phyloP scores from a whole-genome alignment of 257 asterid species.

The Coffea canephora region DNA sequence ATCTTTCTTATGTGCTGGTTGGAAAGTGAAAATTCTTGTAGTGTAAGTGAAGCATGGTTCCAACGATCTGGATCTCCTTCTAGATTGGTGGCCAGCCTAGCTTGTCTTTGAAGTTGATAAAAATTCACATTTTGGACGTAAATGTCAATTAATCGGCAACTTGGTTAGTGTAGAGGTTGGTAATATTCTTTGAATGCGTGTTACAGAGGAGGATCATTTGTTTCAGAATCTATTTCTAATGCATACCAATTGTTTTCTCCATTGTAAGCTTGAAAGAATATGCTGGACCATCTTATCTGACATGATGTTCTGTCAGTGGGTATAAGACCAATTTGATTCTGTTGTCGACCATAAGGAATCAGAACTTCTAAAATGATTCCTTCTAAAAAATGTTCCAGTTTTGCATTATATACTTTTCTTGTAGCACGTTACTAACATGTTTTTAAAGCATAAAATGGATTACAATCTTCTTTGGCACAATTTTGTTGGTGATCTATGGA shows the following conservation, averaged over 20 bases:
- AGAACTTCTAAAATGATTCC: neutral
- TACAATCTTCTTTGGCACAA: neutral
- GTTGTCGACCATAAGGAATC: neutral
- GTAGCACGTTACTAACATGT: neutral
- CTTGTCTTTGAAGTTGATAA: neutral
- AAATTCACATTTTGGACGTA: neutral
- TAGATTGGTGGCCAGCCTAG: neutral
- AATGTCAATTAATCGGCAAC: neutral
- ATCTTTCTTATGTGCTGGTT: neutral
- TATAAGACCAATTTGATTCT: neutral
- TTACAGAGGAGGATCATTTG: neutral
- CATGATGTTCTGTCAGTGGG: neutral
- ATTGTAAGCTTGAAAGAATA: neutral
- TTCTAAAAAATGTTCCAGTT: neutral
- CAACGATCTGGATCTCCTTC: neutral
- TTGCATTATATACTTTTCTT: neutral
- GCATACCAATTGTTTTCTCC: neutral
- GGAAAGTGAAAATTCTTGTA: neutral
- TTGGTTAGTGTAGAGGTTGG: neutral
- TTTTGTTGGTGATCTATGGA: neutral
- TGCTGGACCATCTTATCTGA: conserved; percentile 1
- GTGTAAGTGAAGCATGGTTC: neutral
- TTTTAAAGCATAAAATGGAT: neutral
- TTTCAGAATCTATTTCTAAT: conserved; percentile 4
- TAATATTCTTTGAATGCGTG: neutral